A percentile compares a stretch with the other conserved stretches of the same genome.
Evolutionary conservation across 1,139 yeast genomes (phyloP).

Genomic region (Saccharomycopsis phalli): DNA sequence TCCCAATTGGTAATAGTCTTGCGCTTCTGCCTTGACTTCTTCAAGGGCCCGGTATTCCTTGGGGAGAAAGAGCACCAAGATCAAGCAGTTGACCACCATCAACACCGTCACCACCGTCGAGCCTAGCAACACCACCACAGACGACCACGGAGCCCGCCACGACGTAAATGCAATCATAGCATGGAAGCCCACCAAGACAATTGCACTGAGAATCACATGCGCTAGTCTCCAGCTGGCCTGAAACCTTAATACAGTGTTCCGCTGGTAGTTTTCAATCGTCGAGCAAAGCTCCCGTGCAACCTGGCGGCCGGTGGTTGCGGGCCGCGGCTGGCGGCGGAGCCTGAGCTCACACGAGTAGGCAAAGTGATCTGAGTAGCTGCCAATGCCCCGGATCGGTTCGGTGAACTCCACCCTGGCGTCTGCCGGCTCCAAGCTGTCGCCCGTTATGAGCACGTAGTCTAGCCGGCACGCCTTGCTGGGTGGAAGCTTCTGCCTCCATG

Average conservation of each 20-base stretch:
- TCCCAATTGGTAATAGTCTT: too few species aligned
- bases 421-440: conserved; percentile 44
- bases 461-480: conserved; percentile 77
- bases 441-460: conserved; percentile 74
- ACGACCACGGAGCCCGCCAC: conserved; percentile 44
- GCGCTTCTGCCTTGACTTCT: conserved; percentile 58
- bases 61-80: conserved; percentile 72
- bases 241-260: conserved; percentile 36
- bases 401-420: conserved; percentile 66
- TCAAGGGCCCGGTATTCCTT: conserved; percentile 67
- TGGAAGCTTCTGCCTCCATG: conserved; percentile 65
- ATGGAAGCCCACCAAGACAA: conserved; percentile 41
- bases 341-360: conserved; percentile 60
- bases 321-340: conserved; percentile 3
- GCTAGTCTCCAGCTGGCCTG: conserved; percentile 46
- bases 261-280: conserved; percentile 47
- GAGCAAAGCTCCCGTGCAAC: conserved; percentile 49
- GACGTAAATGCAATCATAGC: conserved; percentile 58
- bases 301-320: conserved; percentile 23
- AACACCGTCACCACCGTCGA: conserved; percentile 48
- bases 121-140: conserved; percentile 47
- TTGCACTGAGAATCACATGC: conserved; percentile 54
- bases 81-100: conserved; percentile 68
- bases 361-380: conserved; percentile 88
- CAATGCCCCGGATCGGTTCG: conserved; percentile 51